Conservation (phyloP, 768 basidiomycete genomes). For the Fomitopsis pulvina region DNA sequence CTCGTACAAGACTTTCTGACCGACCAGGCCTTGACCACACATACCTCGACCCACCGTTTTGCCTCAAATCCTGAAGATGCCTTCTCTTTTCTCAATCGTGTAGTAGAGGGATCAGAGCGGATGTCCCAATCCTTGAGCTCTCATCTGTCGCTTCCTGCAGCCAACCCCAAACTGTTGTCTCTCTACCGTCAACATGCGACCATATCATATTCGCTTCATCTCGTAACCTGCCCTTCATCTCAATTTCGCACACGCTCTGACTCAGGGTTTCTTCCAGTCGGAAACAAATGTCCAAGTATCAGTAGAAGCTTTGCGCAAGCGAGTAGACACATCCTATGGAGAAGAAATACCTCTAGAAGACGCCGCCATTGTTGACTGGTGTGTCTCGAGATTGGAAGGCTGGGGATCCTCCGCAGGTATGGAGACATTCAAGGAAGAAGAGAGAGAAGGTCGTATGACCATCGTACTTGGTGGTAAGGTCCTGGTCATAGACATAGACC, state of each 20-base stretch:
- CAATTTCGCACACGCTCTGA: slow-evolving; percentile 7
- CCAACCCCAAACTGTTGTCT: slow-evolving; percentile 63
- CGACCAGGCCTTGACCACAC: slow-evolving; percentile 10
- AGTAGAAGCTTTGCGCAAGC: slow-evolving; percentile 39
- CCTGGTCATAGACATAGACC: slow-evolving; percentile 72
- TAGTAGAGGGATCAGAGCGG: slow-evolving; percentile 46
- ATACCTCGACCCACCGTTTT: slow-evolving; percentile 22
- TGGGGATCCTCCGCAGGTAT: slow-evolving; percentile 65
- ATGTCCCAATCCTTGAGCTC: slow-evolving; percentile 47
- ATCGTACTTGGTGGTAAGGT: slow-evolving; percentile 72
- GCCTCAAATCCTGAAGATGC: slow-evolving; percentile 17
- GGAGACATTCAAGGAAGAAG: slow-evolving; percentile 65
- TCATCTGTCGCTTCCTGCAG: slow-evolving; percentile 42
- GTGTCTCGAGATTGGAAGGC: slow-evolving; percentile 47
- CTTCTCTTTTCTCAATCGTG: slow-evolving; percentile 36
- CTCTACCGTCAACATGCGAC: slow-evolving; percentile 57
- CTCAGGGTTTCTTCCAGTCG: slow-evolving; percentile 30
- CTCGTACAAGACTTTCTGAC: slow-evolving; percentile 15
- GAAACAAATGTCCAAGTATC: slow-evolving; percentile 47
- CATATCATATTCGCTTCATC: slow-evolving; percentile 44
- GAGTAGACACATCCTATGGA: slow-evolving; percentile 45
- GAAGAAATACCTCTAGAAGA: slow-evolving; percentile 56
- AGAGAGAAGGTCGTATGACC: slow-evolving; percentile 41
- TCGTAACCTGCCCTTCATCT: slow-evolving; percentile 33
- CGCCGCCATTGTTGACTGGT: slow-evolving; percentile 44